A percentile compares a stretch with the other conserved stretches of the same genome.
These are phyloP conservation scores for Entoloma clypeatum DNA, from an alignment of 1,284 basidiomycete genomes.

Conservation along the genomic window DNA sequence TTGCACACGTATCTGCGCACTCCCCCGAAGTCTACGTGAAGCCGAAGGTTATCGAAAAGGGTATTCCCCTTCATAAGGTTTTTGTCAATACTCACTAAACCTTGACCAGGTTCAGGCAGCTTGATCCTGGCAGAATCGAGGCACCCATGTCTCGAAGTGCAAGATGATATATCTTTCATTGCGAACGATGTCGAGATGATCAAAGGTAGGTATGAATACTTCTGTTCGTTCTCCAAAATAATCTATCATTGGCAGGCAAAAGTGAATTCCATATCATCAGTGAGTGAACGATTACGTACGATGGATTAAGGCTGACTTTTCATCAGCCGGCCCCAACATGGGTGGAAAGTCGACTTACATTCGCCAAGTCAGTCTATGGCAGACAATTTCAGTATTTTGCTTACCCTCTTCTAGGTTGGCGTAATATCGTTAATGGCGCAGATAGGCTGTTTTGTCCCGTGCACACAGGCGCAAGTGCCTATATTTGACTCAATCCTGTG, in stretches of 20 bases:
- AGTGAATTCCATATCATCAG: slow-evolving; percentile 90
- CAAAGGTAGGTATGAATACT: slow-evolving; percentile 46
- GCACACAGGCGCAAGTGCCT: slow-evolving; percentile 79
- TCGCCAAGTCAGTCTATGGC: slow-evolving; percentile 74
- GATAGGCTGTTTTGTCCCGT: slow-evolving; percentile 93
- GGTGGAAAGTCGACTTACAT: slow-evolving; percentile 95
- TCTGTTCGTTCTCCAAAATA: slow-evolving; percentile 1
- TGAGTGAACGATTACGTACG: slow-evolving; percentile 27
- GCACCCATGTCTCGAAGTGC: slow-evolving; percentile 96
- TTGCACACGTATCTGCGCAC: slow-evolving; percentile 17
- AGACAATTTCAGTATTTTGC: not conserved
- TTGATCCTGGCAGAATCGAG: slow-evolving; percentile 79
- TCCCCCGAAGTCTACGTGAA: slow-evolving; percentile 14
- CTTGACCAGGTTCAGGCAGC: slow-evolving; percentile 63
- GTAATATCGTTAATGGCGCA: slow-evolving; percentile 96
- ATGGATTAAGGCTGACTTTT: slow-evolving; percentile 20
- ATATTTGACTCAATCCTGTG: slow-evolving; percentile 97
- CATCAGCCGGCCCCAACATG: slow-evolving; percentile 89
- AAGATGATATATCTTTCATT: slow-evolving; percentile 95
- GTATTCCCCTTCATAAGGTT: slow-evolving; percentile 9
- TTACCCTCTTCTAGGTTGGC: slow-evolving; percentile 57
- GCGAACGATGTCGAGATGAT: slow-evolving; percentile 92
- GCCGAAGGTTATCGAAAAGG: slow-evolving; percentile 15
- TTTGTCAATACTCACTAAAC: not conserved
- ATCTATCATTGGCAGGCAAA: slow-evolving; percentile 39